phyloP scores from a whole-genome alignment of 2,329 filamentous ascomycete species.

The Diaporthe helianthi region DNA sequence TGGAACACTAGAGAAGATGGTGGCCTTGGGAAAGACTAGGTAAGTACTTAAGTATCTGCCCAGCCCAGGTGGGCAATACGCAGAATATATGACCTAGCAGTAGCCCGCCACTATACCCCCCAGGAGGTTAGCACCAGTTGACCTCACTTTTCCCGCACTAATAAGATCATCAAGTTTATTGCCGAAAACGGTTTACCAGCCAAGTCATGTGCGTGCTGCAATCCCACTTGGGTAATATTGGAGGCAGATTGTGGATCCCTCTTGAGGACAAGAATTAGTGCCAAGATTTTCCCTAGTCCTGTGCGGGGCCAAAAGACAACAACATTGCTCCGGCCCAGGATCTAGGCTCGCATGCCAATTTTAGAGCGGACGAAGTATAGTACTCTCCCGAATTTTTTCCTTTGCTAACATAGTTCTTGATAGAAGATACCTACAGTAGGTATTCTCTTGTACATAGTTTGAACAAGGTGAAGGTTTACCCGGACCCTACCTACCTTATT shows the following conservation, averaged over 20 bases:
- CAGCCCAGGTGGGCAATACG: too few relatives aligned
- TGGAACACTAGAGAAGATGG: too few relatives aligned
- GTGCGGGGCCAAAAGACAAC: conserved; percentile 1
- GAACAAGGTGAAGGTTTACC: neutral
- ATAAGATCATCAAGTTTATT: neutral
- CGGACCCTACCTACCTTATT: too few relatives aligned
- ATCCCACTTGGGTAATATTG: neutral
- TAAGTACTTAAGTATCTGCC: too few relatives aligned
- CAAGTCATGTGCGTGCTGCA: neutral
- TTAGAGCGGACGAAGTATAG: neutral
- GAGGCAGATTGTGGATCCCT: neutral
- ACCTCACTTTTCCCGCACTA: too few relatives aligned
- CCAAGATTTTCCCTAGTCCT: neutral
- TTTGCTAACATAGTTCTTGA: neutral
- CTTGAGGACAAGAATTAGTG: conserved; percentile 6
- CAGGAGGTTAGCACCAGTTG: too few relatives aligned
- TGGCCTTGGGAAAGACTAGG: too few relatives aligned
- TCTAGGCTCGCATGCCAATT: neutral
- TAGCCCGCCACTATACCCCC: too few relatives aligned
- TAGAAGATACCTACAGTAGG: too few relatives aligned
- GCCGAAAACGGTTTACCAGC: neutral
- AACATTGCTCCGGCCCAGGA: neutral
- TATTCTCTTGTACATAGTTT: too few relatives aligned
- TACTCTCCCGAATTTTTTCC: neutral
- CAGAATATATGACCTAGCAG: too few relatives aligned